Evolutionary conservation across 495 filamentous ascomycete genomes (phyloP).

Genomic region (Podospora australis): DNA sequence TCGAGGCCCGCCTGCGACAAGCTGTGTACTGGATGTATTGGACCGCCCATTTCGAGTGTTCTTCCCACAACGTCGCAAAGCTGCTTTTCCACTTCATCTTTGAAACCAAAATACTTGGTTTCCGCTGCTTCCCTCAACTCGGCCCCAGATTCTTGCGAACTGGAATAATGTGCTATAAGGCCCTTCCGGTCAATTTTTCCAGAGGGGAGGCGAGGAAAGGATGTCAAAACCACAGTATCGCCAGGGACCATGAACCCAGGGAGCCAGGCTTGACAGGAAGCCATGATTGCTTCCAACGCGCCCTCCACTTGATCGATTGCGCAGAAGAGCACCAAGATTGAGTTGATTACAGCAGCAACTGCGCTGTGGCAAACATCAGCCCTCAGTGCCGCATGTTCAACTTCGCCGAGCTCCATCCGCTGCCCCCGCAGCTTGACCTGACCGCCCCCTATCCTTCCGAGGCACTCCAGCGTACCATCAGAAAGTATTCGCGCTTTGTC

Average conservation of each 20-base stretch:
- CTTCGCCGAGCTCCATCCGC: constrained; percentile 74
- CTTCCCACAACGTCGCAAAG: constrained; percentile 42
- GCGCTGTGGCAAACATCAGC: constrained; percentile 46
- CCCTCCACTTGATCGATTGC: constrained; percentile 33
- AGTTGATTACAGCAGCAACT: constrained; percentile 53
- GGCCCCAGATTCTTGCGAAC: constrained; percentile 5
- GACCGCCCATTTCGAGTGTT: constrained; percentile 39
- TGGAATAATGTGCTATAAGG: constrained; percentile 51
- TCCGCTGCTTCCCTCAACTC: no score
- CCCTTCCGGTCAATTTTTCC: constrained; percentile 69
- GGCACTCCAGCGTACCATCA: constrained; percentile 69
- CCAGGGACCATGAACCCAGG: constrained; percentile 72
- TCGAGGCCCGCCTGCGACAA: constrained; percentile 59
- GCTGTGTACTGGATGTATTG: constrained; percentile 33
- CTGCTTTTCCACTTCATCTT: constrained; percentile 35
- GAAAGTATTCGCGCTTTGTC: constrained; percentile 67
- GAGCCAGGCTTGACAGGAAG: constrained; percentile 62
- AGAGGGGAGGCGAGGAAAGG: constrained; percentile 65
- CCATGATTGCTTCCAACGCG: constrained; percentile 35
- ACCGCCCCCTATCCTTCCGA: constrained; percentile 69
- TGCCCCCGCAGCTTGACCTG: constrained; percentile 82
- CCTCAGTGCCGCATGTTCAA: constrained; percentile 62
- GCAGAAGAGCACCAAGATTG: constrained; percentile 62
- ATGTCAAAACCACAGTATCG: constrained; percentile 53
- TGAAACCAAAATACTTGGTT: constrained; percentile 11